Conservation (phyloP, 257 asterid genomes). For the Anisodus tanguticus region DNA sequence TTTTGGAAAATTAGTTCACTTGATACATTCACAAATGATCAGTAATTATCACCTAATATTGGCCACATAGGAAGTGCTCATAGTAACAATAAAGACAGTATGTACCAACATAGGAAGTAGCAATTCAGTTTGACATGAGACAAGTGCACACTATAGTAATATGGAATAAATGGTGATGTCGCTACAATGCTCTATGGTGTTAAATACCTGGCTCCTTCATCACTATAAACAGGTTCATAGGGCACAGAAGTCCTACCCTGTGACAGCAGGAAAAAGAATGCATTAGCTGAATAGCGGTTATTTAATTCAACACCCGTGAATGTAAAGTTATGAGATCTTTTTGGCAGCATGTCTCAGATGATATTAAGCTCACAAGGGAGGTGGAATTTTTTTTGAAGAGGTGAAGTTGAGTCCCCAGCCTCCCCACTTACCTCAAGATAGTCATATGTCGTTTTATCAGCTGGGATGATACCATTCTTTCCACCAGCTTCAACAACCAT, state of each 20-base stretch:
- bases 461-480: conserved; percentile 62
- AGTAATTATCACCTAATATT: background rate
- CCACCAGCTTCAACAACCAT: conserved; percentile 89
- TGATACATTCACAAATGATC: background rate
- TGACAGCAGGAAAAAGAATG: conserved; percentile 28
- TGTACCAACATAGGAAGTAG: background rate
- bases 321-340: background rate
- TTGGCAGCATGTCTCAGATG: conserved; percentile 15
- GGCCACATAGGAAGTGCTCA: conserved; percentile 20
- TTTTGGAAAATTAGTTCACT: background rate
- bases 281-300: conserved; percentile 22
- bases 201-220: conserved; percentile 84
- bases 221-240: conserved; percentile 86
- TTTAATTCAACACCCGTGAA: background rate
- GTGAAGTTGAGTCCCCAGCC: background rate
- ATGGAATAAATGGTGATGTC: background rate
- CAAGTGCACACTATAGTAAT: background rate
- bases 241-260: conserved; percentile 92
- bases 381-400: background rate
- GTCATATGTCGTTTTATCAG: conserved; percentile 84
- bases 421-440: conserved; percentile 76
- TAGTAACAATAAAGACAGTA: background rate
- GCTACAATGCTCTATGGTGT: background rate
- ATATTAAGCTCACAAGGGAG: background rate
- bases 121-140: background rate